These are phyloP conservation scores for Dothideomycetes sp. DNA, from an alignment of 2,329 filamentous ascomycete genomes.

Conservation along the genomic window DNA sequence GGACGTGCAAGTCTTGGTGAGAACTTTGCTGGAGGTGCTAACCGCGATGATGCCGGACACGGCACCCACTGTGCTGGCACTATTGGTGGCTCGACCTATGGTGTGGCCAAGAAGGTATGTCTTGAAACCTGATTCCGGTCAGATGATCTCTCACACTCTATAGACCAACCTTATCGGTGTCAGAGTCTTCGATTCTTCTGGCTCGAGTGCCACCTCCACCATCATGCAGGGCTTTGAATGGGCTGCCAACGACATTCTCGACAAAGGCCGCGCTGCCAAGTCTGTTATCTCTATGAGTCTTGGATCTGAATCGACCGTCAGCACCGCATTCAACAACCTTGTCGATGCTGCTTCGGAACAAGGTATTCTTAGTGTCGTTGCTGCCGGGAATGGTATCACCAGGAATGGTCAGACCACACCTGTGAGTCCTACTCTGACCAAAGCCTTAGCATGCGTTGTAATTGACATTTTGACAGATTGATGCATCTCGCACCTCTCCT, in stretches of 20 bases:
- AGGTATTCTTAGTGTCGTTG: constrained; percentile 46
- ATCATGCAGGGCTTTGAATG: constrained; percentile 54
- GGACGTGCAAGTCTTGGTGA: constrained; percentile 28
- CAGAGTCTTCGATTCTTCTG: too few relatives aligned
- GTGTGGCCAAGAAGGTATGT: constrained; percentile 54
- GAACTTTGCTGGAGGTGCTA: constrained; percentile 22
- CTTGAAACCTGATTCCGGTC: constrained; percentile 46
- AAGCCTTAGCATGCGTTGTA: not conserved
- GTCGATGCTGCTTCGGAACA: constrained; percentile 37
- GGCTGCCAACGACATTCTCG: constrained; percentile 28
- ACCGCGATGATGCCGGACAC: constrained; percentile 48
- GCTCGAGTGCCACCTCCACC: constrained; percentile 39
- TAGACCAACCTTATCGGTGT: not conserved
- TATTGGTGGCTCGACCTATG: constrained; percentile 51
- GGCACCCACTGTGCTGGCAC: constrained; percentile 57
- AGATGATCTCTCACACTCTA: constrained; percentile 32
- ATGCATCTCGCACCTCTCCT: constrained; percentile 21
- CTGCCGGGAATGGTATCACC: constrained; percentile 43
- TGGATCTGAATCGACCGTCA: constrained; percentile 33
- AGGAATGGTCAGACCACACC: too few relatives aligned
- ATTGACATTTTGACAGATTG: not conserved
- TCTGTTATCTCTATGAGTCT: constrained; percentile 50
- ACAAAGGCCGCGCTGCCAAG: constrained; percentile 23
- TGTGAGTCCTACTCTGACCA: constrained; percentile 2
- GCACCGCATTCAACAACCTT: constrained; percentile 42